Evolutionary conservation across 257 asterid genomes (phyloP), one percentile per base, ranked within the genome.

Genomic region (Jaltomata sinuosa): DNA sequence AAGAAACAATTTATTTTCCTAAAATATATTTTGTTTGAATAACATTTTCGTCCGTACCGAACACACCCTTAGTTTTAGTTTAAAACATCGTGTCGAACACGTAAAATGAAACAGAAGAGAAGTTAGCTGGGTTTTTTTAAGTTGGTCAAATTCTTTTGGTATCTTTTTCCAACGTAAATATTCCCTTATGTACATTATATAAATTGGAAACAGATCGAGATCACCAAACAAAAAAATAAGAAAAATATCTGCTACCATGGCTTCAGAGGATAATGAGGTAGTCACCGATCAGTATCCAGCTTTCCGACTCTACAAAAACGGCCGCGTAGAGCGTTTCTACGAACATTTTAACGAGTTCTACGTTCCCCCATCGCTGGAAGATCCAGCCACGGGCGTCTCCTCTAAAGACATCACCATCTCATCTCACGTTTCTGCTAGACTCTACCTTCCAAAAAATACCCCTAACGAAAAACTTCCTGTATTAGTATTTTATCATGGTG

Each of bases 401-500:
- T 85, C 90, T 19, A 88, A 85, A 22, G 90, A 88, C 78, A 27
- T 84, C 27, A 83, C 9, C 32, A 84, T 88, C 31, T 61, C 81
- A 62, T 49, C 85, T 34, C 69, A 74, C 12, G 52, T 88, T 77
- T 64, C 87, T 1, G 90, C 88, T 18, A 84, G 90, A 84, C 85
- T 88, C 31, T 88, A 80, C 88, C 86, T 85, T 55, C 89, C 89
- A 22, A 45, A 74, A 53, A 55, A 42, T 54, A 29, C 36, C 18
- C 1, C 67, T 3, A 45, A 18, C 19, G 82, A 85, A 31, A 85
- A 52, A 61, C 67, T 85, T 27, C 88, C 88, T 29, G 34, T 88
- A 52, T 45, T 88, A 5, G 74, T 83, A 8, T 88, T 83, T 29
- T 85, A 80, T 84, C 88, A 88, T 29, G 88, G 88, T 5, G 90